Evolutionary conservation across 495 filamentous ascomycete genomes (phyloP).

Genomic region (Neurospora sp.): DNA sequence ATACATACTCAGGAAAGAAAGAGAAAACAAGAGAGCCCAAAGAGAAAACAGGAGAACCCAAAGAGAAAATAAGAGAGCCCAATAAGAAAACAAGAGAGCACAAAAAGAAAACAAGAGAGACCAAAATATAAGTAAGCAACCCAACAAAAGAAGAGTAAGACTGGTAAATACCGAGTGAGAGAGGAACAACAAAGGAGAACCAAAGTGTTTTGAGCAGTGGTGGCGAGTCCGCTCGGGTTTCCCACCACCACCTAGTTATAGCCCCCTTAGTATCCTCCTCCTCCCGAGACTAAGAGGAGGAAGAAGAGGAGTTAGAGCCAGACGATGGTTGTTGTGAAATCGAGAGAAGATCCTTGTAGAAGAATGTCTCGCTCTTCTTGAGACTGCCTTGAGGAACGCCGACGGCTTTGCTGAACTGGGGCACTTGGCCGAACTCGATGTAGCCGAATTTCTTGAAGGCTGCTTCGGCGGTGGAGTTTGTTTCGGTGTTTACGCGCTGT

Average conservation of each 20-base stretch:
- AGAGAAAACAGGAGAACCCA: background rate
- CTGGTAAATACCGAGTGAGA: too few relatives aligned
- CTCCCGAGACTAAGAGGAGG: background rate
- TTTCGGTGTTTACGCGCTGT: constrained; percentile 26
- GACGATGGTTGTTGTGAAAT: background rate
- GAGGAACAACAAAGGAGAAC: too few relatives aligned
- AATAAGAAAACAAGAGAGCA: background rate
- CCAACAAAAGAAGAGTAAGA: background rate
- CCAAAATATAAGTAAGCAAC: background rate
- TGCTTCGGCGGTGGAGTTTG: constrained; percentile 23
- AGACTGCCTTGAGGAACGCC: constrained; percentile 8
- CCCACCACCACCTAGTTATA: too few relatives aligned
- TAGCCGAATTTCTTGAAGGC: constrained; percentile 29
- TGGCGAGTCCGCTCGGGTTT: too few relatives aligned
- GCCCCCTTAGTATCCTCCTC: background rate
- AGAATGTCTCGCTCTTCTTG: constrained; percentile 28
- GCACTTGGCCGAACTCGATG: constrained; percentile 26
- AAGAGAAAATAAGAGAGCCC: too few relatives aligned
- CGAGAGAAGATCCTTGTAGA: constrained; percentile 28
- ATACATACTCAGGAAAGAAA: background rate
- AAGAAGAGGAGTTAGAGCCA: background rate
- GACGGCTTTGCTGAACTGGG: constrained; percentile 21
- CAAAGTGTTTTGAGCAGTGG: too few relatives aligned
- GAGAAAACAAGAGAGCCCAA: background rate
- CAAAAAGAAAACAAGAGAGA: background rate